phyloP scores from a whole-genome alignment of 805 yeast genomes.

The Ogataea trehalophila region DNA sequence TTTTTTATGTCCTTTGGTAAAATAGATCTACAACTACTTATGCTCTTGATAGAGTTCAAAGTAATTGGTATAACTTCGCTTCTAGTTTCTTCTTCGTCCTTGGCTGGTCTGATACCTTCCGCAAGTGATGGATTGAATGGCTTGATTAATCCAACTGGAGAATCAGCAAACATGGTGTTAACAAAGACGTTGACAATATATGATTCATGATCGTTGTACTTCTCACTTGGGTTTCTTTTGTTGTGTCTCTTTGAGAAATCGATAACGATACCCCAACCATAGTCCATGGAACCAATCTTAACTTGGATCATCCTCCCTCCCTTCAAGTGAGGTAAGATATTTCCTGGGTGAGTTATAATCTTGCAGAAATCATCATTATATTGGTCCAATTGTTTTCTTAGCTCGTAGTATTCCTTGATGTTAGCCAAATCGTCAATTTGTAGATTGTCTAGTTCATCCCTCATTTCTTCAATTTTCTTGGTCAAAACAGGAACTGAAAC shows the following conservation, averaged over 20 bases:
- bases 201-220: constrained; percentile 79
- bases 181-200: constrained; percentile 84
- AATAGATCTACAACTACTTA: constrained; percentile 76
- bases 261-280: constrained; percentile 96
- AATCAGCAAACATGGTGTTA: constrained; percentile 68
- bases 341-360: constrained; percentile 87
- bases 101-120: constrained; percentile 84
- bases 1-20: constrained; percentile 74
- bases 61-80: constrained; percentile 84
- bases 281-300: constrained; percentile 56
- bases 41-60: constrained; percentile 62
- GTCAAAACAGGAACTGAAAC: constrained; percentile 86
- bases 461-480: constrained; percentile 51
- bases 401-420: constrained; percentile 78
- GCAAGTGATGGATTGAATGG: constrained; percentile 75
- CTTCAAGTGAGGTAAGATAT: constrained; percentile 77
- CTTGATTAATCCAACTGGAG: constrained; percentile 79
- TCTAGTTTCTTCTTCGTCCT: constrained; percentile 61
- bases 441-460: constrained; percentile 42
- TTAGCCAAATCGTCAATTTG: constrained; percentile 68
- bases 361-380: constrained; percentile 75
- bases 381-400: constrained; percentile 62
- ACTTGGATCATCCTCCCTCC: constrained; percentile 82
- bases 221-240: constrained; percentile 53
- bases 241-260: constrained; percentile 61